phyloP scores from a whole-genome alignment of 345 rosid species.

The Hevea brasiliensis region DNA sequence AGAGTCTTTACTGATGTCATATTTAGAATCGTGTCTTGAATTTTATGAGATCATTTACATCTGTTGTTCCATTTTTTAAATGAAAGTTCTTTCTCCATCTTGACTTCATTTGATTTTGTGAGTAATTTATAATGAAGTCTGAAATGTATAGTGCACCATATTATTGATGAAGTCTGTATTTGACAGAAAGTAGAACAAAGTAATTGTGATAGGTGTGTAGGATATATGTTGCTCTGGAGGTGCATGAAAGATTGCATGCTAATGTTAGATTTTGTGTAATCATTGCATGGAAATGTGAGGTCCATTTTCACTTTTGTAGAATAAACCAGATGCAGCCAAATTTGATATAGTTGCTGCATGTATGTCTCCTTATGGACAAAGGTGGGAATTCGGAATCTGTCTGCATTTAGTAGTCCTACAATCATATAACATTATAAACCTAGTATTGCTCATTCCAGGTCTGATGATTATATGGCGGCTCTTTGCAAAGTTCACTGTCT shows the following conservation, averaged over 20 bases:
- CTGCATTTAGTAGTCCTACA: background rate
- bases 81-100: background rate
- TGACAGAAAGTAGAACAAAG: background rate
- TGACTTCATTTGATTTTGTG: background rate
- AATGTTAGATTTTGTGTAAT: background rate
- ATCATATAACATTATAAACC: background rate
- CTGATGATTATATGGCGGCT: slow-evolving; percentile 84
- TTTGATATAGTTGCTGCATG: slow-evolving; percentile 56
- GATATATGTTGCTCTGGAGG: background rate
- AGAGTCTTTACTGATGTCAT: too few relatives aligned
- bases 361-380: slow-evolving; percentile 69
- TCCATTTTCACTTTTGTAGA: slow-evolving; percentile 40
- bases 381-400: slow-evolving; percentile 38
- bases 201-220: background rate
- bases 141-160: background rate
- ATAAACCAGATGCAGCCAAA: slow-evolving; percentile 63
- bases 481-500: slow-evolving; percentile 81
- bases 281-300: background rate
- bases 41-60: background rate
- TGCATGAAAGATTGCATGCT: background rate
- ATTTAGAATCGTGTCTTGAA: background rate
- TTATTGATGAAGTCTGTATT: background rate
- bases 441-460: slow-evolving; percentile 47
- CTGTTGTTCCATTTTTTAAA: too few relatives aligned
- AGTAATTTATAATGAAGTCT: background rate